phyloP scores from a whole-genome alignment of 768 basidiomycete genomes.

The Tulasnella sp. region DNA sequence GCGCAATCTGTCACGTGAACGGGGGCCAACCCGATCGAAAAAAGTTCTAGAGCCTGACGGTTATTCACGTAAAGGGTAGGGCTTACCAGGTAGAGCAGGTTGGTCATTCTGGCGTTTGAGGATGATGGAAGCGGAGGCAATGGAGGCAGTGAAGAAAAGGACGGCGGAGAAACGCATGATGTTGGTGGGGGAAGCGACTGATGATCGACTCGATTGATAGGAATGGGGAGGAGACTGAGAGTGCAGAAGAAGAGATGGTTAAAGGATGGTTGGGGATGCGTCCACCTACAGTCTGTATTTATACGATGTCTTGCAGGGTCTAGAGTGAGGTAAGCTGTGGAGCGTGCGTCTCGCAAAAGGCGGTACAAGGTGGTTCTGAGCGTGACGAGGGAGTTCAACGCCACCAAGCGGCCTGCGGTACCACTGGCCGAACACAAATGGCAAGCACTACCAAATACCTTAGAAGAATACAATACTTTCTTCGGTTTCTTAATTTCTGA shows the following conservation, averaged over 20 bases:
- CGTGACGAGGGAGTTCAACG: background rate
- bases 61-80: background rate
- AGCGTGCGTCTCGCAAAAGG: background rate
- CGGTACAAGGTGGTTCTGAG: background rate
- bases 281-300: background rate
- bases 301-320: background rate
- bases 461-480: background rate
- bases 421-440: background rate
- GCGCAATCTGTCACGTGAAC: no score
- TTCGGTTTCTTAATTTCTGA: background rate
- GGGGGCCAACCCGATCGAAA: background rate
- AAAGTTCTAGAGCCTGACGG: background rate
- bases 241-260: background rate
- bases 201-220: background rate
- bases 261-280: background rate
- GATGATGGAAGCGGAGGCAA: background rate
- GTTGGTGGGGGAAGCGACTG: background rate
- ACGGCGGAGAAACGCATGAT: background rate
- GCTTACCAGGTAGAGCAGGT: background rate
- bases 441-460: background rate
- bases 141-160: background rate
- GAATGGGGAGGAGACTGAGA: background rate
- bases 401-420: background rate
- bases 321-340: background rate
- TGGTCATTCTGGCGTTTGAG: background rate